Evolutionary conservation across 768 basidiomycete species (phyloP).

Genomic region (Leucogyrophana mollusca): DNA sequence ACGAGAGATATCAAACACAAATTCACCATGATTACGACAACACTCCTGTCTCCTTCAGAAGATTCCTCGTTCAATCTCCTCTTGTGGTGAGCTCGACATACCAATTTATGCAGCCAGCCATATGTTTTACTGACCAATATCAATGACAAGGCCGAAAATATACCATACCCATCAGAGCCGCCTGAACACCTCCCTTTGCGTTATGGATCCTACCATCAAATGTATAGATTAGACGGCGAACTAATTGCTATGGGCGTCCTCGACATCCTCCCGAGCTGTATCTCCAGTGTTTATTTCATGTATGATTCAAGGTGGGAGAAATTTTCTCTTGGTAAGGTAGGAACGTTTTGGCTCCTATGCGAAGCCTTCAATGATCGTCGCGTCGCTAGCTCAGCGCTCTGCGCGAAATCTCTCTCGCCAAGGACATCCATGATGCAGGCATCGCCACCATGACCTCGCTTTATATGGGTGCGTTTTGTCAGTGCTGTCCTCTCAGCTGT

Average conservation of each 20-base stretch:
- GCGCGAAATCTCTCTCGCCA: constrained; percentile 72
- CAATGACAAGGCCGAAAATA: constrained; percentile 49
- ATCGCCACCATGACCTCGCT: constrained; percentile 58
- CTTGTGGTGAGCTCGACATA: constrained; percentile 50
- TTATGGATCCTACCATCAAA: constrained; percentile 93
- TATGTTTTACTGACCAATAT: constrained; percentile 1
- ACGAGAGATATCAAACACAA: constrained; percentile 68
- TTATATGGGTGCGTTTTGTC: constrained; percentile 81
- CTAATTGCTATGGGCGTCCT: constrained; percentile 86
- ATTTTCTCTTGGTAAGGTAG: constrained; percentile 77
- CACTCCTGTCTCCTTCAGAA: constrained; percentile 50
- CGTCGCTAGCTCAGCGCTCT: constrained; percentile 74
- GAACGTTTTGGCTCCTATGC: neutral
- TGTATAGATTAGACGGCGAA: constrained; percentile 79
- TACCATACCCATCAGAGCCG: constrained; percentile 50
- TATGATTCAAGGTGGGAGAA: constrained; percentile 72
- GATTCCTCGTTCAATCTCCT: constrained; percentile 81
- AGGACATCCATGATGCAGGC: constrained; percentile 75
- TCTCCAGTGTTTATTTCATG: constrained; percentile 88
- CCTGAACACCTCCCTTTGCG: constrained; percentile 63
- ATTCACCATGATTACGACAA: constrained; percentile 72
- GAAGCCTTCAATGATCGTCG: neutral
- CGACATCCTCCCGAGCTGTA: constrained; percentile 85
- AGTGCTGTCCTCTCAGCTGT: neutral
- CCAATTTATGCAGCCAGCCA: neutral